Base-by-base conservation (phyloP, 176 grass and related monocot species). In the Lolium perenne region DNA sequence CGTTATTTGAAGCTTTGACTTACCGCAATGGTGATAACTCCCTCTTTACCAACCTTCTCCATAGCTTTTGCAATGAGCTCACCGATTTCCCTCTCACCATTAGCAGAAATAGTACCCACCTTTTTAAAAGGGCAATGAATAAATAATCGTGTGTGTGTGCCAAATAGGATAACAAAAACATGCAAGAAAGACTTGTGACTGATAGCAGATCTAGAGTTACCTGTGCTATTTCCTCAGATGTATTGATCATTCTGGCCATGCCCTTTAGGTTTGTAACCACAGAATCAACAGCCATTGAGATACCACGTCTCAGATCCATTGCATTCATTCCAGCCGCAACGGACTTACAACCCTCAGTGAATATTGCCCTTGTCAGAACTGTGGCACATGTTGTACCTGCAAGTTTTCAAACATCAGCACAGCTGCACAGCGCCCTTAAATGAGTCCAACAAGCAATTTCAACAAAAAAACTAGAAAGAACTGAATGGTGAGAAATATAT, bases 41-140 rank as follows among this genome's bases (percentile, higher is more conserved):
- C 95, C 84, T 97, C 95, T 86, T 94, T 97, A 23, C 95, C 95
- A 70, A 97, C 95, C 88, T 97, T 97, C 87, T 93, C 95, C 90
- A 97, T 94, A 87, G 95, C 95, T 55, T 97, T 94, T 53, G 95
- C 95, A 88, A 97, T 97, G 57, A 97, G 88, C 76, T 97, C 95
- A 67, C 95, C 95, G 41, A 97, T 97, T 84, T 97, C 95, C 88
- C 90, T 94, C 77, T 97, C 92, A 62, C 95, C 95, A 82, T 97
- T 94, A 65, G 90, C 78, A 10, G 95, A 97, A 91, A 97, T 94
- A 45, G 95, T 97, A 45, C 90, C 95, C 50, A 97, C 95, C 95
- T 97, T 89, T 77, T 71, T 89, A 79, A 80, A 26, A 85, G 38
- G 85, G 68, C 58, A 76, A 76, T 48, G 61, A 80, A 55, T 63